These are phyloP conservation scores for Xylaria acuta DNA, from an alignment of 495 filamentous ascomycete species.

Conservation along the genomic window DNA sequence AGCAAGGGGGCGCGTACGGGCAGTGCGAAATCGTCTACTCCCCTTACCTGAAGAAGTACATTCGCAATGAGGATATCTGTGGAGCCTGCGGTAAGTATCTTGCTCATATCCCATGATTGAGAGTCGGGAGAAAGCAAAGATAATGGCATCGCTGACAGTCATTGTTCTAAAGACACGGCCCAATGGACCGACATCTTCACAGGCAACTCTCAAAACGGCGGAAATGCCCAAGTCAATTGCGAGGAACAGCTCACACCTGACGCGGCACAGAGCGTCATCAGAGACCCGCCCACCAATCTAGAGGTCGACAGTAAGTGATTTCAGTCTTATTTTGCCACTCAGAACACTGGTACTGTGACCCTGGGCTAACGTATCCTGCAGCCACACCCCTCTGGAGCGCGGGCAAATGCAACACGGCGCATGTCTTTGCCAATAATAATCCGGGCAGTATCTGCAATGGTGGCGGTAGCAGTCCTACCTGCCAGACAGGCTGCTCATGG, in stretches of 20 bases:
- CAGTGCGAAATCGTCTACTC: slow-evolving; percentile 56
- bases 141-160: slow-evolving; percentile 1
- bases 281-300: slow-evolving; percentile 27
- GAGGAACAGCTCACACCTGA: slow-evolving; percentile 45
- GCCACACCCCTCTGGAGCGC: slow-evolving; percentile 32
- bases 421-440: slow-evolving; percentile 27
- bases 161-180: slow-evolving; percentile 17
- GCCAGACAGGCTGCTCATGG: slow-evolving; percentile 32
- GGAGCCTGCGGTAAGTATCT: slow-evolving; percentile 31
- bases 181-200: slow-evolving; percentile 30
- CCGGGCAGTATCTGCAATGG: slow-evolving; percentile 21
- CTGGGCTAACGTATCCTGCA: slow-evolving; percentile 14
- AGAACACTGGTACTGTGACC: neutral
- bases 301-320: slow-evolving; percentile 33
- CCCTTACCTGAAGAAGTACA: slow-evolving; percentile 53
- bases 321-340: neutral
- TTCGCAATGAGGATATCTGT: slow-evolving; percentile 36
- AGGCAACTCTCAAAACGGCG: slow-evolving; percentile 39
- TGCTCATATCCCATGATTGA: neutral
- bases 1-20: slow-evolving; percentile 43
- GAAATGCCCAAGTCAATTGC: slow-evolving; percentile 46
- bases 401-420: slow-evolving; percentile 31
- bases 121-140: neutral
- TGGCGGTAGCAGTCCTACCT: slow-evolving; percentile 1
- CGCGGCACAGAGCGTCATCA: slow-evolving; percentile 27